Conservation (phyloP, 164 flowering plant genomes). For the Warburgia ugandensis region DNA sequence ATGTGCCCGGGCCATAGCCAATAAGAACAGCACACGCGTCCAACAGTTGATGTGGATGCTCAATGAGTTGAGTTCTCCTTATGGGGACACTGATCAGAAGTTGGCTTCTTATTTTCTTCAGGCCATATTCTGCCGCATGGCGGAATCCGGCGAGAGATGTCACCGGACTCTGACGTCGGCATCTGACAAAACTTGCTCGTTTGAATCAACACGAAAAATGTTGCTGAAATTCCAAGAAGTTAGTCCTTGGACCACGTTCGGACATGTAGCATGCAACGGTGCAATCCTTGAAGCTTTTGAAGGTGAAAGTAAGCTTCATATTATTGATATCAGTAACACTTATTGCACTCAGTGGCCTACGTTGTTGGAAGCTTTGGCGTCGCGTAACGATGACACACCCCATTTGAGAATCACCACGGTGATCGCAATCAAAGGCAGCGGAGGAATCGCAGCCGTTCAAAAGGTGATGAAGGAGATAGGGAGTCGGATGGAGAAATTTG, state of each 20-base stretch:
- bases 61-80: slow-evolving; percentile 84
- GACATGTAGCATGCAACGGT: slow-evolving; percentile 90
- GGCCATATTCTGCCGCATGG: slow-evolving; percentile 72
- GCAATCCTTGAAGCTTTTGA: slow-evolving; percentile 87
- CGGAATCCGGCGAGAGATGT: slow-evolving; percentile 61
- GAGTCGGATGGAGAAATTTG: slow-evolving; percentile 81
- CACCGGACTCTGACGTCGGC: slow-evolving; percentile 47
- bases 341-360: slow-evolving; percentile 99
- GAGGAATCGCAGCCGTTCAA: slow-evolving; percentile 30
- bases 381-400: slow-evolving; percentile 81
- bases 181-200: slow-evolving; percentile 60
- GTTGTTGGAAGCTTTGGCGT: slow-evolving; percentile 82
- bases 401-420: slow-evolving; percentile 72
- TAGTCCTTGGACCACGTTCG: slow-evolving; percentile 95
- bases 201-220: slow-evolving; percentile 69
- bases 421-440: slow-evolving; percentile 19
- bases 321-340: slow-evolving; percentile 76
- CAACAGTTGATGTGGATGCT: slow-evolving; percentile 98
- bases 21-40: slow-evolving; percentile 48
- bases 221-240: slow-evolving; percentile 87
- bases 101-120: slow-evolving; percentile 80
- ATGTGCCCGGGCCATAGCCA: slow-evolving; percentile 65
- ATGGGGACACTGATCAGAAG: slow-evolving; percentile 91
- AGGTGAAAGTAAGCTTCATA: slow-evolving; percentile 70
- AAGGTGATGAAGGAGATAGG: slow-evolving; percentile 82